Percentiles rank a stretch among this genome's conserved stretches.
phyloP scores from a whole-genome alignment of 2,329 filamentous ascomycete species.

The Aureobasidium mangrovei region DNA sequence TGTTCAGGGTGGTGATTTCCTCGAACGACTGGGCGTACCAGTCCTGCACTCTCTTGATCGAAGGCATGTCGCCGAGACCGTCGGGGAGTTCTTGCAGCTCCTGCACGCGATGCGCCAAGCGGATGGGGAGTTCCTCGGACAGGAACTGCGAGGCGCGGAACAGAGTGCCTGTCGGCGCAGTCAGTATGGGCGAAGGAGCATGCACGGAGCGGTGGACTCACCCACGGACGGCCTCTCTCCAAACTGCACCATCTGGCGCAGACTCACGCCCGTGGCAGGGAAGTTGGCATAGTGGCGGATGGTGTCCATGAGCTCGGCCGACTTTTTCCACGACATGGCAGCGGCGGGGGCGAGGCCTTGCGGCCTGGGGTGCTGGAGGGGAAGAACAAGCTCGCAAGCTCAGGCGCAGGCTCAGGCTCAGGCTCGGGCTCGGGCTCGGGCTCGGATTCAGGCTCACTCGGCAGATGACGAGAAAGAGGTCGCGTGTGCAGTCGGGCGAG shows the following conservation, averaged over 20 bases:
- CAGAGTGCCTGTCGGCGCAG: conserved; percentile 59
- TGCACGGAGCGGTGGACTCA: background rate
- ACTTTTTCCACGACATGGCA: conserved; percentile 85
- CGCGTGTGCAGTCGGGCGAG: no score
- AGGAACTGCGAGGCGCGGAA: conserved; percentile 98
- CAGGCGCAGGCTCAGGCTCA: background rate
- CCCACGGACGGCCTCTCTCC: conserved; percentile 80
- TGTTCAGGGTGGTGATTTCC: conserved; percentile 85
- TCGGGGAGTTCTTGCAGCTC: conserved; percentile 88
- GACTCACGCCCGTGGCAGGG: conserved; percentile 88
- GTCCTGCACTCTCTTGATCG: conserved; percentile 86
- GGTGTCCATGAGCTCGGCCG: conserved; percentile 86
- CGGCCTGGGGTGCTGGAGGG: conserved; percentile 11
- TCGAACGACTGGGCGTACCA: conserved; percentile 99
- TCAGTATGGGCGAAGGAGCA: background rate
- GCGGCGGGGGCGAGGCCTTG: conserved; percentile 14
- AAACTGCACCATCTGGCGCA: conserved; percentile 98
- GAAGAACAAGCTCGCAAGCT: conserved; percentile 10
- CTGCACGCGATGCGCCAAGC: conserved; percentile 89
- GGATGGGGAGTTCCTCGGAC: conserved; percentile 94
- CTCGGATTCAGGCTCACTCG: no score
- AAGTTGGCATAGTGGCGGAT: conserved; percentile 97
- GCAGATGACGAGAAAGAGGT: no score
- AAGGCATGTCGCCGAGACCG: conserved; percentile 95
- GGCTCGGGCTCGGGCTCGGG: no score